phyloP scores from a whole-genome alignment of 2,329 filamentous ascomycete genomes.

The Cladophialophora bantiana region DNA sequence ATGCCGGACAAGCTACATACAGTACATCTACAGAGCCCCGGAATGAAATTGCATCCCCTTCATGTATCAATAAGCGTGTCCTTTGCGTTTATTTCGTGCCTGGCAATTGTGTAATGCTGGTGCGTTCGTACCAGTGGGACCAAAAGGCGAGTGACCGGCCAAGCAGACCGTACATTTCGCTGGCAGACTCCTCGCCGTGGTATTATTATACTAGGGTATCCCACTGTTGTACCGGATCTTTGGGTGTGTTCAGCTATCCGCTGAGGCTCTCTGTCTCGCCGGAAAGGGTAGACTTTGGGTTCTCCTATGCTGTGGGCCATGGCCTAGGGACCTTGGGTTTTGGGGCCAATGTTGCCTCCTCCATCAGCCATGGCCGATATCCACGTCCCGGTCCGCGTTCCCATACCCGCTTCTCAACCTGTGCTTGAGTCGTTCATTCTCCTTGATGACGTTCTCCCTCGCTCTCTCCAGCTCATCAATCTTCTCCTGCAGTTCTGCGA shows the following conservation, averaged over 20 bases:
- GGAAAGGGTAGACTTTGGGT: background rate
- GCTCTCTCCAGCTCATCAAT: constrained; percentile 52
- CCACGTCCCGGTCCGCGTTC: background rate
- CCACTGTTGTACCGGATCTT: background rate
- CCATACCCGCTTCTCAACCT: constrained; percentile 7
- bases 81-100: background rate
- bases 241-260: background rate
- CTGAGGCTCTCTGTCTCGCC: background rate
- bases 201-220: constrained; percentile 4
- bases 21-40: constrained; percentile 26
- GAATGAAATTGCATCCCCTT: constrained; percentile 15
- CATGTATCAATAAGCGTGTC: constrained; percentile 8
- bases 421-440: constrained; percentile 32
- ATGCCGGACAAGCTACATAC: background rate
- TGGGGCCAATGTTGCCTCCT: background rate
- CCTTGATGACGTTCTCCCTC: constrained; percentile 39
- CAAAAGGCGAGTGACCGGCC: background rate
- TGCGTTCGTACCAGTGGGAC: background rate
- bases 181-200: background rate
- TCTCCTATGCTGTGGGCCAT: background rate
- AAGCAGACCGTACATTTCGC: background rate
- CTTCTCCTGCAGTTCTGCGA: constrained; percentile 63
- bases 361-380: background rate
- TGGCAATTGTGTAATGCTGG: background rate
- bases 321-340: background rate